Base-by-base conservation (phyloP, 371 early-diverging fungal genomes). In the Syncephalastrum monosporum region DNA sequence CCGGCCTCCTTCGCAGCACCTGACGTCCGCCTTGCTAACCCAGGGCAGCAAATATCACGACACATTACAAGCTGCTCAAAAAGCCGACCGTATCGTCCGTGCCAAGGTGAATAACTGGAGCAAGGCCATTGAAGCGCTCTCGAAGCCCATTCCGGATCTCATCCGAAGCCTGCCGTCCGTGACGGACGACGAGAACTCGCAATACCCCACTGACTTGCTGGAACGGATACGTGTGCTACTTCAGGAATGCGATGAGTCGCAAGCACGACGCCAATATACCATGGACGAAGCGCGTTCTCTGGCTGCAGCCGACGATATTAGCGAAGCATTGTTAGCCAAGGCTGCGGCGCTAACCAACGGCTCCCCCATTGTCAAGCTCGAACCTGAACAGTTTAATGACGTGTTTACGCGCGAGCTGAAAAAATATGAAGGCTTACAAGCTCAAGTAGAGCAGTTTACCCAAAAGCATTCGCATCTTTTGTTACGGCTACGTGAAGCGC, bases 241-340 rank as follows among this genome's bases (percentile, higher is more conserved):
- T 17, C 62, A 69, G 47, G 60, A 61, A 29, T 50, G 56, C 21
- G 48, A 60, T 10, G 54, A 64, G 3, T 52, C 49, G 13, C 67
- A 69, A 12, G 75, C 77, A 16, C 77, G 75, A 21, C 79, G 89
- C 6, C 59, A 71, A 33, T 74, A 75, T 16, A 65, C 85, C 1
- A 60, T 85, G 24, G 81, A 82, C 25, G 82, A 87, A 57, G 70
- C 86, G 8, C 79, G 79, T 54, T 58, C 72, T 23, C 51, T 82
- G 19, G 75, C 87, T 0, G 73, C 75, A 16, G 72, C 77, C 38
- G 93, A 94, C 63, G 92, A 94, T 56, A 88, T 94, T 55, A 76
- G 63, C 19, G 61, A 59, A n/a, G 59, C 64, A 6, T 48, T 82
- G 3, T 61, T 77, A 2, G 57, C 50, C 14, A 70, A 73, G 49